Base-by-base conservation (phyloP, 768 basidiomycete species). In the Paxillus ammoniavirescens region DNA sequence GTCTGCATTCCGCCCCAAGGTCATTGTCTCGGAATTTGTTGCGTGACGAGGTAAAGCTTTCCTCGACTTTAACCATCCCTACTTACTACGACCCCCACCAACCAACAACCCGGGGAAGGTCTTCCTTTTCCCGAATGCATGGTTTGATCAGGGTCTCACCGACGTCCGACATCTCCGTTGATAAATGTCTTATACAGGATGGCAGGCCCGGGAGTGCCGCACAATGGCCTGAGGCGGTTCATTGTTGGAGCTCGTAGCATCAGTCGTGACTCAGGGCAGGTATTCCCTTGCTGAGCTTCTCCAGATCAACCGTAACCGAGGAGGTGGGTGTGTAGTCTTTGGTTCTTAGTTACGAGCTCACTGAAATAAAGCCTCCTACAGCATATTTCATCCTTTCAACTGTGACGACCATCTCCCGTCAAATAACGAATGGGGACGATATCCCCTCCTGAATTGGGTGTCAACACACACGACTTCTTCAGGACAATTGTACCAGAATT, bases 1-100 rank as follows among this genome's bases (percentile, higher is more conserved):
- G 21, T 21, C 21, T 56, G 61, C 59, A 38, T 28, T 56, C 35
- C 60, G 54, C 30, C 63, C 61, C 14, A 59, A 60, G 38, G 42
- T 64, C 17, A 57, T 51, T 15, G 26, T 49, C 13, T 42, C 50
- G 23, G 23, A 26, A 12, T 40, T 64, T 42, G 37, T 58, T 23
- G 44, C 50, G 26, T 38, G 52, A 18, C 13, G 49, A 9, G 49
- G 61, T 49, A 33, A 43, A 47, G 44, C 38, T n/a, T 57, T 49
- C 26, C 1, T 55, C 35, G 42, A 57, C 8, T 44, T 57, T 23
- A 38, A 46, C 43, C 14, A 40, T 18, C 30, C 7, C 48, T 47
- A 46, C 14, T 14, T 43, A 48, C 14, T 14, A 15, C 23, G 50
- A 58, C 18, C 30, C 26, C 30, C 40, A 17, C 33, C 31, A 43